These are phyloP conservation scores for Cyclotella choctawhatcheeana DNA, from an alignment of 108 stramenopile species.

Conservation along the genomic window DNA sequence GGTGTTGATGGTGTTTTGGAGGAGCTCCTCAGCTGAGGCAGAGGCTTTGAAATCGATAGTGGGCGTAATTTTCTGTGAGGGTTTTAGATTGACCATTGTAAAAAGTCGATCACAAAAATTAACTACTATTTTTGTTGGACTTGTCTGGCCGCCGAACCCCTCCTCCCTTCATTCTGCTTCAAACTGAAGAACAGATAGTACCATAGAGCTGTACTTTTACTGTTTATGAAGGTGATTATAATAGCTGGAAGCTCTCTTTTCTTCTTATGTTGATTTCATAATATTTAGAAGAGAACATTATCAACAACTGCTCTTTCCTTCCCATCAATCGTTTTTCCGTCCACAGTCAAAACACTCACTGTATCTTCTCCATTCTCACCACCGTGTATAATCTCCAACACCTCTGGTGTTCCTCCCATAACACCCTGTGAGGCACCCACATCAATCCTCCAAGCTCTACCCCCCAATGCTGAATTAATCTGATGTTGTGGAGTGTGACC, in stretches of 20 bases:
- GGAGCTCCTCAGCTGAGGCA: too few species aligned
- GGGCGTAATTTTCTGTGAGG: too few species aligned
- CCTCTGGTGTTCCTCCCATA: constrained; percentile 70
- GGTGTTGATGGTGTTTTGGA: too few species aligned
- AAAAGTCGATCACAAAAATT: too few species aligned
- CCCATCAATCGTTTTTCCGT: constrained; percentile 41
- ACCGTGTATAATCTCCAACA: constrained; percentile 73
- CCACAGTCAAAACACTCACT: constrained; percentile 49
- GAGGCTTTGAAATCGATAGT: too few species aligned
- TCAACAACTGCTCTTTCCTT: constrained; percentile 41
- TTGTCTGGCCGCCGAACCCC: too few species aligned
- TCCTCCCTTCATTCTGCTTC: too few species aligned
- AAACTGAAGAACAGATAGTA: too few species aligned
- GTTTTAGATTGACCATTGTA: too few species aligned
- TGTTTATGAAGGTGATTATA: too few species aligned
- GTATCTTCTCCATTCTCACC: constrained; percentile 52
- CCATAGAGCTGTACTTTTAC: too few species aligned
- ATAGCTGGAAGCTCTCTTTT: neutral
- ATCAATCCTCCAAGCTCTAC: constrained; percentile 81
- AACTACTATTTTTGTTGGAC: too few species aligned
- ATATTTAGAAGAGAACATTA: constrained; percentile 5
- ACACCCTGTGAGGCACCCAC: constrained; percentile 70
- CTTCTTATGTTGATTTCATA: neutral
- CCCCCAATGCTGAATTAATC: constrained; percentile 71
- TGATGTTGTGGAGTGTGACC: constrained; percentile 78